phyloP scores from a whole-genome alignment of 2,329 filamentous ascomycete species.

The Xylariomycetidae sp. region DNA sequence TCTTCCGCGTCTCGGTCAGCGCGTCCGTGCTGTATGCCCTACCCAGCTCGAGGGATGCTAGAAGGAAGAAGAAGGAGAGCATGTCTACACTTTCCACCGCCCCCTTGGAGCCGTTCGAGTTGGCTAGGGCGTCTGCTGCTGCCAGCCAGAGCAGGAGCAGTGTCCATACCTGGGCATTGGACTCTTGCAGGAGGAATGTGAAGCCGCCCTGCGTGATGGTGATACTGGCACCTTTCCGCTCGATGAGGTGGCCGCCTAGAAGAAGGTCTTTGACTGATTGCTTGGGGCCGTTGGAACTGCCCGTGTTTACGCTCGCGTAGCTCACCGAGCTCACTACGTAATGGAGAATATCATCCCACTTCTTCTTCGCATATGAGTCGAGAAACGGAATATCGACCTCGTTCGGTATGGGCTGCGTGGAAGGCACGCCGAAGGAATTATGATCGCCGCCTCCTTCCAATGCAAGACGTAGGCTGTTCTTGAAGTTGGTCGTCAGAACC shows the following conservation, averaged over 20 bases:
- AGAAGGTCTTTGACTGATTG: slow-evolving; percentile 81
- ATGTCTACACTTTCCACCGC: slow-evolving; percentile 88
- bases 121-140: slow-evolving; percentile 63
- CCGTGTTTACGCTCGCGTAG: slow-evolving; percentile 32
- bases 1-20: slow-evolving; percentile 73
- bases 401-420: slow-evolving; percentile 55
- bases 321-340: slow-evolving; percentile 83
- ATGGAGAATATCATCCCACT: slow-evolving; percentile 95
- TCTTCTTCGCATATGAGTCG: slow-evolving; percentile 78
- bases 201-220: slow-evolving; percentile 91
- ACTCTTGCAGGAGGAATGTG: slow-evolving; percentile 88
- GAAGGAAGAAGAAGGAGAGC: slow-evolving; percentile 91
- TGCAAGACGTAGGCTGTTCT: slow-evolving; percentile 75
- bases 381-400: slow-evolving; percentile 68
- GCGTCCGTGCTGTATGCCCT: slow-evolving; percentile 84
- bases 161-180: slow-evolving; percentile 96
- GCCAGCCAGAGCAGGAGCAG: slow-evolving; percentile 90
- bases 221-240: slow-evolving; percentile 47
- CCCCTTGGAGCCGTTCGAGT: slow-evolving; percentile 37
- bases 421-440: slow-evolving; percentile 87
- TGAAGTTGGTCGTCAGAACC: slow-evolving; percentile 76
- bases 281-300: slow-evolving; percentile 51
- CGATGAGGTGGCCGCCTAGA: slow-evolving; percentile 74
- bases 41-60: slow-evolving; percentile 88
- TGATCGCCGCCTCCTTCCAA: slow-evolving; percentile 83